phyloP scores from a whole-genome alignment of 1,284 basidiomycete species.

The Fomitopsis betulina region DNA sequence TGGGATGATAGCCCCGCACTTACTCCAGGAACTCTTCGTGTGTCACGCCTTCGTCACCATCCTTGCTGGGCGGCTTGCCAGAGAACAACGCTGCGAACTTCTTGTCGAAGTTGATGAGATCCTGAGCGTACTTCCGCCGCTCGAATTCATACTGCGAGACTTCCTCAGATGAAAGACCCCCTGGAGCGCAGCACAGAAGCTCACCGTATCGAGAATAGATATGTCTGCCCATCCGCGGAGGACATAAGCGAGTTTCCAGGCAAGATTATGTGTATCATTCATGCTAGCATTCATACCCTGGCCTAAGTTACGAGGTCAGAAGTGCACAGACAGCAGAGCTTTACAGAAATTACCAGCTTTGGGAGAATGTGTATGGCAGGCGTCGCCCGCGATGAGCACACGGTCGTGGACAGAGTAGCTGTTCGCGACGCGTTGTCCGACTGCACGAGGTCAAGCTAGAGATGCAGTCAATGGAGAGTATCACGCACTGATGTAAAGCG shows the following conservation, averaged over 20 bases:
- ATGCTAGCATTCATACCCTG: slow-evolving; percentile 73
- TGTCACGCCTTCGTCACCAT: slow-evolving; percentile 56
- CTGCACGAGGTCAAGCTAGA: slow-evolving; percentile 14
- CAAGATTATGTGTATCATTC: slow-evolving; percentile 80
- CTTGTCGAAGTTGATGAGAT: slow-evolving; percentile 80
- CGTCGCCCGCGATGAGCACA: slow-evolving; percentile 53
- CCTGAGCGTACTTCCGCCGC: slow-evolving; percentile 70
- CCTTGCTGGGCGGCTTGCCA: slow-evolving; percentile 60
- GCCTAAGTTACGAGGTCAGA: slow-evolving; percentile 40
- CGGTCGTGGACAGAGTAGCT: slow-evolving; percentile 63
- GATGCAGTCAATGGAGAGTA: not conserved
- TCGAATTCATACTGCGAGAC: slow-evolving; percentile 61
- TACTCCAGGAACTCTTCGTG: slow-evolving; percentile 63
- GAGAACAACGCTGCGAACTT: slow-evolving; percentile 73
- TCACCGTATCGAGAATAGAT: slow-evolving; percentile 66
- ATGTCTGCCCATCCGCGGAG: slow-evolving; percentile 65
- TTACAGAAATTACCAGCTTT: slow-evolving; percentile 3
- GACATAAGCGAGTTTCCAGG: slow-evolving; percentile 76
- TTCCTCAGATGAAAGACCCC: not conserved
- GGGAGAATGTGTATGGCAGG: slow-evolving; percentile 6
- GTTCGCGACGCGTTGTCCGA: slow-evolving; percentile 77
- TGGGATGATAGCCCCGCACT: slow-evolving; percentile 11
- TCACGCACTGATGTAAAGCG: slow-evolving; percentile 55
- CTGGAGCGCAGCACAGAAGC: slow-evolving; percentile 18
- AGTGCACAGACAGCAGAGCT: not conserved